A percentile compares a stretch with the other conserved stretches of the same genome.
These are phyloP conservation scores for Pisolithus orientalis DNA, from an alignment of 768 basidiomycete species.

Conservation along the genomic window DNA sequence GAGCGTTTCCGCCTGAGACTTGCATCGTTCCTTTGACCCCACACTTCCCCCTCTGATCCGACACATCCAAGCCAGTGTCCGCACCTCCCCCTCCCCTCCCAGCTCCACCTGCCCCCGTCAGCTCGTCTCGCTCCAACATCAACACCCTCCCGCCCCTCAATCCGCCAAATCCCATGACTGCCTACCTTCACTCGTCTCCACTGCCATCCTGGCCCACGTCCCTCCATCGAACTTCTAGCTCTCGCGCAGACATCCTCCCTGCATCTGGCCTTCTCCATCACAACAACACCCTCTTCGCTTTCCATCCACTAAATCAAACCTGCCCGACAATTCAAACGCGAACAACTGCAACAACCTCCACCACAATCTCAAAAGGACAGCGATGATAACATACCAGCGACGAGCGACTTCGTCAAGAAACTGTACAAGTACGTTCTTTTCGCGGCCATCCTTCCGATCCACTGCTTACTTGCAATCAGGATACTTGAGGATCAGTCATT, in stretches of 20 bases:
- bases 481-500: constrained; percentile 84
- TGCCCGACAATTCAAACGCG: constrained; percentile 23
- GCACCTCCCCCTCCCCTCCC: constrained; percentile 39
- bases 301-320: constrained; percentile 17
- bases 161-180: constrained; percentile 22
- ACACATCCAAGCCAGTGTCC: constrained; percentile 13
- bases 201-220: constrained; percentile 17
- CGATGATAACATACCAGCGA: constrained; percentile 80
- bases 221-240: constrained; percentile 34
- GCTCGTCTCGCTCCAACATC: constrained; percentile 26
- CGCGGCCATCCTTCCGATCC: not conserved
- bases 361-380: constrained; percentile 26
- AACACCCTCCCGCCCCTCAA: constrained; percentile 39
- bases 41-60: too few relatives aligned
- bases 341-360: constrained; percentile 17
- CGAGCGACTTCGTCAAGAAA: constrained; percentile 92
- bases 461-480: constrained; percentile 32
- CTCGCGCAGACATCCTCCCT: constrained; percentile 36
- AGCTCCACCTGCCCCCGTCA: constrained; percentile 35
- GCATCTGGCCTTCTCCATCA: constrained; percentile 9
- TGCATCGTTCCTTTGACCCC: too few relatives aligned
- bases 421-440: constrained; percentile 66
- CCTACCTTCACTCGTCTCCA: constrained; percentile 21
- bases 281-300: constrained; percentile 16
- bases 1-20: too few relatives aligned